Conservation (phyloP, 257 asterid genomes). For the Datura wrightii region DNA sequence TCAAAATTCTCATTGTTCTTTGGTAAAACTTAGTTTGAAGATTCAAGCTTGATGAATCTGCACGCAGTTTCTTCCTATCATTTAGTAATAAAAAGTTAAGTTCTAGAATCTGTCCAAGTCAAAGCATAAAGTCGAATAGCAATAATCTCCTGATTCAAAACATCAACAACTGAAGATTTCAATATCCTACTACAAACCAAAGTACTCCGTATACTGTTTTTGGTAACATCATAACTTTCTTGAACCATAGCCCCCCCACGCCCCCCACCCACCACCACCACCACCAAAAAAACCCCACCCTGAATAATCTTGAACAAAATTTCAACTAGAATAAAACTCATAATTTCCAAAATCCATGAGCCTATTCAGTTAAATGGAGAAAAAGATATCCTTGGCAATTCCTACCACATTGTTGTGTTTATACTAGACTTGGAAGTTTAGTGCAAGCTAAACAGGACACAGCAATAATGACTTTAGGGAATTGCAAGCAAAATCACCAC, state of each 20-base stretch:
- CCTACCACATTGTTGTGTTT: slow-evolving; percentile 21
- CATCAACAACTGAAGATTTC: neutral
- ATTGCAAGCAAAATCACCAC: neutral
- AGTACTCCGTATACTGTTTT: neutral
- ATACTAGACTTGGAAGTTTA: neutral
- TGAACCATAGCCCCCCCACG: neutral
- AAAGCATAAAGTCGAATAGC: neutral
- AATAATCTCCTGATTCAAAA: neutral
- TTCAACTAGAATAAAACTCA: neutral
- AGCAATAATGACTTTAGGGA: neutral
- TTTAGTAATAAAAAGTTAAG: neutral
- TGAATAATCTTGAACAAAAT: neutral
- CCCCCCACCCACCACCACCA: neutral
- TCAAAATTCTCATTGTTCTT: neutral
- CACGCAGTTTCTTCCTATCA: neutral
- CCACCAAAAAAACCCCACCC: too few species aligned
- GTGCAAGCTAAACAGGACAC: neutral
- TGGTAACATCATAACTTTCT: neutral
- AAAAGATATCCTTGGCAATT: slow-evolving; percentile 3
- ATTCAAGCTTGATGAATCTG: neutral
- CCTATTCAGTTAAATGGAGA: slow-evolving; percentile 21
- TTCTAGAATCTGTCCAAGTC: neutral
- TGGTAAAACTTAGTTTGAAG: neutral
- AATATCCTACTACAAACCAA: neutral
- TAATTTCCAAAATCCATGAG: neutral